A percentile compares a stretch with the other conserved stretches of the same genome.
These are phyloP conservation scores for Boletus semigastroideus DNA, from an alignment of 1,284 basidiomycete species.

Conservation along the genomic window DNA sequence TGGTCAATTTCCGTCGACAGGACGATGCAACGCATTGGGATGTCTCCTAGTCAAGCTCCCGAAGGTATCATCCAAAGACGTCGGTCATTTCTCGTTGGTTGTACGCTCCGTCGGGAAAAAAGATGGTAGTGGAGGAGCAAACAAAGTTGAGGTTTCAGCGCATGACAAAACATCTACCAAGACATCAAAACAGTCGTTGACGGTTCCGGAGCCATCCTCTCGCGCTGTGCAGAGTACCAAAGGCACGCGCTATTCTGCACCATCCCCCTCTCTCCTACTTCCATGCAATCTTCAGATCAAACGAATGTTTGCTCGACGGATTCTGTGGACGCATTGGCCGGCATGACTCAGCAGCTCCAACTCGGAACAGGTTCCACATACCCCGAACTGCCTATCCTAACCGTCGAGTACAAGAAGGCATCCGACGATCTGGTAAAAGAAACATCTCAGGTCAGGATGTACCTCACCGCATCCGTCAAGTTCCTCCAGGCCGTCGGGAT, in stretches of 20 bases:
- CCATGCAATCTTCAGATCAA: not conserved
- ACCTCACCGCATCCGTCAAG: slow-evolving; percentile 10
- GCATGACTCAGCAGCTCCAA: not conserved
- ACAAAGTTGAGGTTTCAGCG: not conserved
- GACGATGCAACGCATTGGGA: slow-evolving; percentile 8
- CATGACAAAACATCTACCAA: not conserved
- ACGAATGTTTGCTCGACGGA: not conserved
- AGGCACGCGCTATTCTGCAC: not conserved
- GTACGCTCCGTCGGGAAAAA: not conserved
- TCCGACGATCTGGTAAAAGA: not conserved
- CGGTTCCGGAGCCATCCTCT: not conserved
- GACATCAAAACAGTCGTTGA: not conserved
- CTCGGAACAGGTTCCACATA: not conserved
- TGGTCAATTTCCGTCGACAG: not conserved
- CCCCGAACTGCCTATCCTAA: slow-evolving; percentile 9
- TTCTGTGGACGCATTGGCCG: not conserved
- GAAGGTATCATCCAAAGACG: not conserved
- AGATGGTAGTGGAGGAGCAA: too few species aligned
- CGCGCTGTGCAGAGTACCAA: not conserved
- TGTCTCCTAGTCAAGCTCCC: slow-evolving; percentile 9
- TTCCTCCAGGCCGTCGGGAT: slow-evolving; percentile 10
- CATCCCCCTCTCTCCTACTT: not conserved
- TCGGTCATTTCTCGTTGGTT: not conserved
- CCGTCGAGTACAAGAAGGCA: slow-evolving; percentile 1
- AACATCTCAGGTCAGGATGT: slow-evolving; percentile 15